phyloP scores from a whole-genome alignment of 805 yeast species.

The Candida michaelii region DNA sequence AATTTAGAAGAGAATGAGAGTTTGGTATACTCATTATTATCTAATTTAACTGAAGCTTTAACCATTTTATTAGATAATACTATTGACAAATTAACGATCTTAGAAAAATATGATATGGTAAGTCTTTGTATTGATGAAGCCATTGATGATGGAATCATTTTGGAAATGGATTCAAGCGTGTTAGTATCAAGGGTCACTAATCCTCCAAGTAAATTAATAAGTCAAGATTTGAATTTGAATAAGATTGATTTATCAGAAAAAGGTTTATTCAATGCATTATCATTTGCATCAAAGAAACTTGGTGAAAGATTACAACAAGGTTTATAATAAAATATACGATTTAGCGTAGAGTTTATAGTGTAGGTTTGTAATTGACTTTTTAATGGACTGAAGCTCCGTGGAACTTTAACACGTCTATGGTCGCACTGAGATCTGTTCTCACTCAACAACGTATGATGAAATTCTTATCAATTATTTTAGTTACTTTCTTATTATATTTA shows the following conservation, averaged over 20 bases:
- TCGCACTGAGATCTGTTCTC: background rate
- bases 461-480: slow-evolving; percentile 13
- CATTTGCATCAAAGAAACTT: slow-evolving; percentile 76
- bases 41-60: slow-evolving; percentile 78
- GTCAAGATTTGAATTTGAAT: slow-evolving; percentile 54
- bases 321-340: slow-evolving; percentile 20
- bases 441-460: slow-evolving; percentile 16
- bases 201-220: slow-evolving; percentile 56
- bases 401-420: no score
- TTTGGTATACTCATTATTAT: slow-evolving; percentile 69
- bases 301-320: slow-evolving; percentile 49
- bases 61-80: slow-evolving; percentile 69
- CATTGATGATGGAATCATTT: slow-evolving; percentile 87
- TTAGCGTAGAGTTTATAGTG: background rate
- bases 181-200: slow-evolving; percentile 91
- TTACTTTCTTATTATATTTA: slow-evolving; percentile 12
- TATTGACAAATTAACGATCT: slow-evolving; percentile 74
- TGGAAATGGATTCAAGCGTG: slow-evolving; percentile 85
- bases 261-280: slow-evolving; percentile 80
- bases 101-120: slow-evolving; percentile 83
- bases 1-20: slow-evolving; percentile 82
- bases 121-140: slow-evolving; percentile 88
- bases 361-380: no score
- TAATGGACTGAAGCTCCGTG: no score
- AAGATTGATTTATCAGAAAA: slow-evolving; percentile 68